Evolutionary conservation across 441 rosid species (phyloP), one percentile per base, ranked within the genome.

Genomic region (Euphorbia schlechtendalii): DNA sequence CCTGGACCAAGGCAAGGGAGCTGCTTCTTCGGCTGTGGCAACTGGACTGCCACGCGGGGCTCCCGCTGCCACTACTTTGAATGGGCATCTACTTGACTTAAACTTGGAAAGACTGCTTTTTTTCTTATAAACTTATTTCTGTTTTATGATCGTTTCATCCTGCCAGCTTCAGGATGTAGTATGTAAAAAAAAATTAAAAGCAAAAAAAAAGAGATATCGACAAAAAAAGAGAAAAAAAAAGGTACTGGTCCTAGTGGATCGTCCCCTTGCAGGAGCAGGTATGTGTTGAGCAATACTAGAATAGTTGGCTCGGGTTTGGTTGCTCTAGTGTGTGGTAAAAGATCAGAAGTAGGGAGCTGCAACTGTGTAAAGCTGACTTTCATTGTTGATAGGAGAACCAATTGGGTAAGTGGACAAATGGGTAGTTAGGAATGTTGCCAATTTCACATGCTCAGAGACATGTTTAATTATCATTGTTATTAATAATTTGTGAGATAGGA

Each of bases 1-100:
- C 90, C 90, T 0, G 93, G 90, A 30, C 88, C 86, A 1, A 84
- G 78, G 69, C 85, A 77, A 17, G 90, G 90, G 30, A 83, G 86
- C 51, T 63, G 74, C 52, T 86, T 86, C 84, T 87, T 80, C 18
- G 88, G 90, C 18, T 87, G 93, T n/a, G 90, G 88, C 32, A 87
- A 87, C 74, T 84, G 93, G 93, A 84, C 88, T 17, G 77, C 82
- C 18, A 60, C 83, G 8, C 71, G 83, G 58, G 88, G 93, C 11
- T 83, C 86, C 27, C 71, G 68, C 40, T 87, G 93, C 76, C 82
- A 67, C 64, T 87, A 77, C 78, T 83, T 83, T 18, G 85, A 81
- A 75, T 87, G 93, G 93, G 83, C 84, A 41, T 68, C 81, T 64
- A 68, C 80, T 57, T 82, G 67, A 83, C 66, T 6, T 9, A 63